These are phyloP conservation scores for Nannochloropsis salina DNA, from an alignment of 108 stramenopile species.

Conservation along the genomic window DNA sequence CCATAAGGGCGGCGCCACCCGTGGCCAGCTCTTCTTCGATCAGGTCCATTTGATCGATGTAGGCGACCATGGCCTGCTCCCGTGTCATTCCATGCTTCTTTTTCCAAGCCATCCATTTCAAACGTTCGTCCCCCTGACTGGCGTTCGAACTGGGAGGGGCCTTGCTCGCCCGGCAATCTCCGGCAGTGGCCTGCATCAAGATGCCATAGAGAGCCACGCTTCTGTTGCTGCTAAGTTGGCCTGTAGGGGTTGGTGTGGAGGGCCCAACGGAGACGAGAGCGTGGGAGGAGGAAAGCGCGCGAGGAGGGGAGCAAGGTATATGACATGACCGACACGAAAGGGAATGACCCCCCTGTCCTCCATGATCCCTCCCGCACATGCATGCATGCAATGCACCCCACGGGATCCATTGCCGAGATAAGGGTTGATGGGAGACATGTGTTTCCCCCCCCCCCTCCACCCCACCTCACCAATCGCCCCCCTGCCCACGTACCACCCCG, in stretches of 20 bases:
- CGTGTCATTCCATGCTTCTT: constrained; percentile 11
- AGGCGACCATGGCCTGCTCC: constrained; percentile 9
- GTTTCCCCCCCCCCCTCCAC: neutral
- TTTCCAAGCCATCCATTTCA: neutral
- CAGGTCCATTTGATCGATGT: constrained; percentile 13
- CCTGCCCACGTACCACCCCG: constrained; percentile 3
- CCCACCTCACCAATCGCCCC: neutral
- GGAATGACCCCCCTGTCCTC: too few relatives aligned
- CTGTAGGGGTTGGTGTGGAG: neutral
- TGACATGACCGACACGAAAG: neutral
- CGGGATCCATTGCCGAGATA: too few relatives aligned
- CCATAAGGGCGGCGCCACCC: neutral
- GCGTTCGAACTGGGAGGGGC: neutral
- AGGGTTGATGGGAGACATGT: neutral
- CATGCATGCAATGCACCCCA: neutral
- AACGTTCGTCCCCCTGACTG: neutral
- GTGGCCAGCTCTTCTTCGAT: neutral
- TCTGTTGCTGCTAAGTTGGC: constrained; percentile 8
- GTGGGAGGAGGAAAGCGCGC: neutral
- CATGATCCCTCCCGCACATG: neutral
- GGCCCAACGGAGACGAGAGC: neutral
- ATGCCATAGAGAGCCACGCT: neutral
- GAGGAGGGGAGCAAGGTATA: neutral
- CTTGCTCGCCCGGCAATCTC: neutral
- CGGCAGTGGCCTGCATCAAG: neutral